These are phyloP conservation scores for Termitomyces sp. DNA, from an alignment of 768 basidiomycete species.

Conservation along the genomic window DNA sequence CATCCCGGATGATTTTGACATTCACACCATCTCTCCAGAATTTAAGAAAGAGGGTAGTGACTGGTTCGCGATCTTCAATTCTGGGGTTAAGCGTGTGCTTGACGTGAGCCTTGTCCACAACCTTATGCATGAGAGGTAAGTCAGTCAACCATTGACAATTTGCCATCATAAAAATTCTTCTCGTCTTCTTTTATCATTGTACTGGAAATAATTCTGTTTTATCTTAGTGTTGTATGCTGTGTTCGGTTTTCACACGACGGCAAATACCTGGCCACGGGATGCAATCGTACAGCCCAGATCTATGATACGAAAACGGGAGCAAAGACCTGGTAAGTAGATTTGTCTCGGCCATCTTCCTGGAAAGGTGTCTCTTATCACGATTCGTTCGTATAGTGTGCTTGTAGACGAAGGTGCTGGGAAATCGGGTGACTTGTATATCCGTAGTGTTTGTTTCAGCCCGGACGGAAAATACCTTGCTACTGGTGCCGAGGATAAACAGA, in stretches of 20 bases:
- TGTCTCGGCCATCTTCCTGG: slow-evolving; percentile 1
- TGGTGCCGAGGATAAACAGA: slow-evolving; percentile 87
- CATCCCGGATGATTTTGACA: slow-evolving; percentile 44
- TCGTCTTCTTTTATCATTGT: not conserved
- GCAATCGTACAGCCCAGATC: slow-evolving; percentile 93
- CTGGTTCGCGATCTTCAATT: slow-evolving; percentile 89
- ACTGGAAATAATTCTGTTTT: not conserved
- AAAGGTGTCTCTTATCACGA: slow-evolving; percentile 4
- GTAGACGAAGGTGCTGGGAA: slow-evolving; percentile 71
- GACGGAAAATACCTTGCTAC: slow-evolving; percentile 89
- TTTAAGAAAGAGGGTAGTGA: slow-evolving; percentile 73
- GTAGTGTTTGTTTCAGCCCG: slow-evolving; percentile 87
- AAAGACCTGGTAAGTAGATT: slow-evolving; percentile 68
- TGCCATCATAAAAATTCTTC: not conserved
- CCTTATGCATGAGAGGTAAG: slow-evolving; percentile 85
- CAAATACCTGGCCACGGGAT: slow-evolving; percentile 89
- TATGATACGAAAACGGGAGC: slow-evolving; percentile 87
- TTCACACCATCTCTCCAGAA: slow-evolving; percentile 41
- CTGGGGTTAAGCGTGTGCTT: slow-evolving; percentile 69
- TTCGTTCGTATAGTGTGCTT: slow-evolving; percentile 49
- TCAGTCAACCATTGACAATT: not conserved
- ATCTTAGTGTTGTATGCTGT: slow-evolving; percentile 66
- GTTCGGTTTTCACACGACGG: slow-evolving; percentile 94
- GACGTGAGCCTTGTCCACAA: slow-evolving; percentile 83
- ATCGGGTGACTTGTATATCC: slow-evolving; percentile 82